phyloP scores from a whole-genome alignment of 495 filamentous ascomycete species.

The Xylaria palmicola region DNA sequence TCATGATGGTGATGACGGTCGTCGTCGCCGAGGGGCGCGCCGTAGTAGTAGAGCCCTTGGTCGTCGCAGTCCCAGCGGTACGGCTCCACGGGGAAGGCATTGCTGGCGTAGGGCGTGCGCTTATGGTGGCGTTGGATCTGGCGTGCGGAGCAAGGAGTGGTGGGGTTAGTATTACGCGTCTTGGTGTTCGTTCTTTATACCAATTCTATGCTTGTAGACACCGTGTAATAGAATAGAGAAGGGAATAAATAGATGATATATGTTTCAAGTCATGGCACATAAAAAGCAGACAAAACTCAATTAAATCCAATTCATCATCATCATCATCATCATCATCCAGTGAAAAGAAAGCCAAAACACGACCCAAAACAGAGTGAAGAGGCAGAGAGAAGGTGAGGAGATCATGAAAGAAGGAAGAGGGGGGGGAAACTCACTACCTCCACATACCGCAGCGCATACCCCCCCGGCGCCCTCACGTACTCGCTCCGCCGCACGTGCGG shows the following conservation, averaged over 20 bases:
- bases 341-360: not conserved
- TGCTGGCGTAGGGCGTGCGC: conserved; percentile 66
- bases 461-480: conserved; percentile 48
- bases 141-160: not conserved
- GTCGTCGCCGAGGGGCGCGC: conserved; percentile 42
- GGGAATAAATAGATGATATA: no score
- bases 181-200: not conserved
- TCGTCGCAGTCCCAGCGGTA: conserved; percentile 66
- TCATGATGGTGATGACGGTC: conserved; percentile 16
- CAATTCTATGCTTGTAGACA: not conserved
- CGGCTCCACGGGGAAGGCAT: conserved; percentile 64
- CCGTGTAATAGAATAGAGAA: no score
- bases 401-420: not conserved
- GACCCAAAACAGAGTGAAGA: not conserved
- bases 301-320: not conserved
- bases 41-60: conserved; percentile 60
- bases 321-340: not conserved
- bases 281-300: no score
- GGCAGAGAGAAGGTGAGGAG: not conserved
- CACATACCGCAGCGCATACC: conserved; percentile 62
- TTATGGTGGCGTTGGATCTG: conserved; percentile 74
- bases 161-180: not conserved
- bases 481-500: conserved; percentile 62
- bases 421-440: conserved; percentile 51
- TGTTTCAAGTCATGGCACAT: no score